Evolutionary conservation across 257 asterid genomes (phyloP).

Genomic region (Petunia secreta): DNA sequence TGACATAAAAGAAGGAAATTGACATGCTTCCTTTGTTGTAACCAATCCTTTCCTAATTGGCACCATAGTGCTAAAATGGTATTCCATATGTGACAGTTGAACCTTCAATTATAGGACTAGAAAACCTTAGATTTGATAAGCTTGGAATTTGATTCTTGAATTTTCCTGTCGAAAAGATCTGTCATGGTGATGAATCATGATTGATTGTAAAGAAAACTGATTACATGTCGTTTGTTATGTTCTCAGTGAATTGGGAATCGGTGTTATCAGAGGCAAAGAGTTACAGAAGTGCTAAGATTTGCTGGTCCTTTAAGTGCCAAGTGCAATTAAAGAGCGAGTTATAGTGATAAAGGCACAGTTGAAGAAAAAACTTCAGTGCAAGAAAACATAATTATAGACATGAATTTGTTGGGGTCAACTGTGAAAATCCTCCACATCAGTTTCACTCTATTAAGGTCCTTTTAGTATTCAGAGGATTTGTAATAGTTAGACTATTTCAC

Average conservation of each 20-base stretch:
- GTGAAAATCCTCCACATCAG: neutral
- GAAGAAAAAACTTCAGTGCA: neutral
- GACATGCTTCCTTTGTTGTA: neutral
- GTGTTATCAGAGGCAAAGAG: neutral
- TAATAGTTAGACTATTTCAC: neutral
- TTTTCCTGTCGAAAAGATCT: neutral
- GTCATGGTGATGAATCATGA: neutral
- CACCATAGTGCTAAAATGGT: neutral
- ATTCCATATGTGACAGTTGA: neutral
- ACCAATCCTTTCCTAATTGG: neutral
- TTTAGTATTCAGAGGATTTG: neutral
- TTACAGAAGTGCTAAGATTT: neutral
- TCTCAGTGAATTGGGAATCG: neutral
- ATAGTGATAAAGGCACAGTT: neutral
- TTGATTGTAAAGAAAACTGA: neutral
- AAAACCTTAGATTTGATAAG: neutral
- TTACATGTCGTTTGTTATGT: neutral
- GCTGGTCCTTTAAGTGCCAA: neutral
- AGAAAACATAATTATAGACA: neutral
- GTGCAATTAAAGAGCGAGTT: neutral
- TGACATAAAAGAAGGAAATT: neutral
- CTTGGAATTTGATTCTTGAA: conserved; percentile 19
- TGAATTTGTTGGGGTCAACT: neutral
- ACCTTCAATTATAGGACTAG: neutral
- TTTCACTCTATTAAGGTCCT: neutral